A percentile compares a stretch with the other conserved stretches of the same genome.
phyloP scores from a whole-genome alignment of 768 basidiomycete species.

The Auriscalpium orientale region DNA sequence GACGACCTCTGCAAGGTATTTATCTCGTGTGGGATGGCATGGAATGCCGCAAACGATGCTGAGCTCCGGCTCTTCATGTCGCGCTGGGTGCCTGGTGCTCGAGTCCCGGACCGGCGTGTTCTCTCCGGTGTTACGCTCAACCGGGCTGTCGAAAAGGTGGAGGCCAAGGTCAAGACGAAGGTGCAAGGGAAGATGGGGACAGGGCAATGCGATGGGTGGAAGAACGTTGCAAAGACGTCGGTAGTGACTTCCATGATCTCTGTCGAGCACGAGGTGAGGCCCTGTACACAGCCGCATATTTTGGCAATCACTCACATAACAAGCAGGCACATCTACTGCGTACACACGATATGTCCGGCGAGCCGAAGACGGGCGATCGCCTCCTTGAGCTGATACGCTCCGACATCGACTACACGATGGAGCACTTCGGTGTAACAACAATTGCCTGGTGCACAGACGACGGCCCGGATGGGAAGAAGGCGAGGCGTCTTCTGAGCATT shows the following conservation, averaged over 20 bases:
- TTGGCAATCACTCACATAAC: neutral
- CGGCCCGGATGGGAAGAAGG: slow-evolving; percentile 13
- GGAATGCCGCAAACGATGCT: neutral
- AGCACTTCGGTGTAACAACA: neutral
- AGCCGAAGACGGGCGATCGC: slow-evolving; percentile 9
- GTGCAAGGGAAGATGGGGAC: slow-evolving; percentile 19
- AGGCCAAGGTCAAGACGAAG: neutral
- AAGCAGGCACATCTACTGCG: slow-evolving; percentile 1
- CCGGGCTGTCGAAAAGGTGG: slow-evolving; percentile 13
- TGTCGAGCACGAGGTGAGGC: slow-evolving; percentile 19
- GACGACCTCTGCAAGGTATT: neutral
- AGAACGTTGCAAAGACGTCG: slow-evolving; percentile 20
- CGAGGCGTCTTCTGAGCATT: neutral
- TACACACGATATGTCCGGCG: slow-evolving; percentile 7
- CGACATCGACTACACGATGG: slow-evolving; percentile 6
- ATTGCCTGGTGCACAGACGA: slow-evolving; percentile 10
- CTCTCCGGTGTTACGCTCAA: slow-evolving; percentile 17
- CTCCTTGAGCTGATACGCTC: slow-evolving; percentile 1
- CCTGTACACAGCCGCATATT: neutral
- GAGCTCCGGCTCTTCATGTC: neutral
- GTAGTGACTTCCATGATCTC: slow-evolving; percentile 21
- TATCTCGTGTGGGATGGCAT: neutral
- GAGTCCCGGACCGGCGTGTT: slow-evolving; percentile 9
- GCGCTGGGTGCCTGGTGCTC: neutral
- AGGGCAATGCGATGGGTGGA: slow-evolving; percentile 26